Conservation (phyloP, 2,329 filamentous ascomycete genomes). For the Tolypocladium amazonense region DNA sequence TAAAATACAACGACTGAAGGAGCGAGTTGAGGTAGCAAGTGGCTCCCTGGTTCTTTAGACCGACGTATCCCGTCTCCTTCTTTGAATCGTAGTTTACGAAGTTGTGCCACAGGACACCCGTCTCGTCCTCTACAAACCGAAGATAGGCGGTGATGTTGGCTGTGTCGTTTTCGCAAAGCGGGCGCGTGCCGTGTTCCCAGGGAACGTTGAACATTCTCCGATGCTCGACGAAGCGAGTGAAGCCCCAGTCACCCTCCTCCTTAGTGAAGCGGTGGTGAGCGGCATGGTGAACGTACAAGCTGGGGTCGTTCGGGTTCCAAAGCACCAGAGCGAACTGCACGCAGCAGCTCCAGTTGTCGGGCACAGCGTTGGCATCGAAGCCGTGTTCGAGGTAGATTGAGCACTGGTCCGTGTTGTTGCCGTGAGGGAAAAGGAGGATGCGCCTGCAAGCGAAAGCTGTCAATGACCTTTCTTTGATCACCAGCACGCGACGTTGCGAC, state of each 20-base stretch:
- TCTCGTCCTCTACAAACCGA: slow-evolving; percentile 75
- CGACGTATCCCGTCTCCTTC: slow-evolving; percentile 95
- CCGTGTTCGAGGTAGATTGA: slow-evolving; percentile 97
- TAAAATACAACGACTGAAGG: slow-evolving; percentile 76
- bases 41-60: slow-evolving; percentile 91
- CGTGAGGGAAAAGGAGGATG: slow-evolving; percentile 88
- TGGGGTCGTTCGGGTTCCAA: slow-evolving; percentile 91
- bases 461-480: neutral
- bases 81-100: slow-evolving; percentile 97
- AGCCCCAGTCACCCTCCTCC: slow-evolving; percentile 97
- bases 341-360: slow-evolving; percentile 93
- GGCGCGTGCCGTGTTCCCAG: slow-evolving; percentile 60
- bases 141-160: slow-evolving; percentile 78
- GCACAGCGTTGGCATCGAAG: slow-evolving; percentile 62
- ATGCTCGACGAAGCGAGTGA: slow-evolving; percentile 90
- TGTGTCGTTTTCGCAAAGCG: slow-evolving; percentile 65
- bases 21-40: slow-evolving; percentile 83
- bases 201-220: slow-evolving; percentile 70
- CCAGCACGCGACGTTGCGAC: neutral
- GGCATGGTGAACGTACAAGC: slow-evolving; percentile 65
- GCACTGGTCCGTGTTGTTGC: slow-evolving; percentile 86
- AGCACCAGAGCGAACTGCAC: slow-evolving; percentile 91
- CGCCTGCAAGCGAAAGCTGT: slow-evolving; percentile 45
- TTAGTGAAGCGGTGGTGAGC: slow-evolving; percentile 95
- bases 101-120: slow-evolving; percentile 82